Conservation (phyloP, 352 stramenopile genomes). For the Phytophthora syringae region DNA sequence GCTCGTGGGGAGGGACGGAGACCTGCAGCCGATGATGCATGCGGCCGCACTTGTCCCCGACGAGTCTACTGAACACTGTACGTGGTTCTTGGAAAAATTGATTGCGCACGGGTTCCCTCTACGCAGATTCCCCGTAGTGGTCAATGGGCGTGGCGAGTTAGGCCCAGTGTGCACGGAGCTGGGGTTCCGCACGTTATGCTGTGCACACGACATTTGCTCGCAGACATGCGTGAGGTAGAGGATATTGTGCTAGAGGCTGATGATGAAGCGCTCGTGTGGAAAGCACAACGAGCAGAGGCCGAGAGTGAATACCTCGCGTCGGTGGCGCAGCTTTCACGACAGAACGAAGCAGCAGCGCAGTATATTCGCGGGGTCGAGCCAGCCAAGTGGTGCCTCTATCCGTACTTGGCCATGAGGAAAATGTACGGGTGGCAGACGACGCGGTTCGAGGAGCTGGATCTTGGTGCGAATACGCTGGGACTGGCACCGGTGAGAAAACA, state of each 20-base stretch:
- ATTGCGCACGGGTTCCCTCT: constrained; percentile 53
- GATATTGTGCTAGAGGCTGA: constrained; percentile 22
- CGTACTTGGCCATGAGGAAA: constrained; percentile 43
- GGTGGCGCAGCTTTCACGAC: constrained; percentile 37
- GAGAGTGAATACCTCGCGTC: constrained; percentile 46
- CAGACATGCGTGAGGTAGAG: constrained; percentile 34
- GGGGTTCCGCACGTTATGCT: constrained; percentile 44
- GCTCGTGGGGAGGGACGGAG: constrained; percentile 45
- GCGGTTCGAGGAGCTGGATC: constrained; percentile 31
- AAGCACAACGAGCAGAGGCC: constrained; percentile 46
- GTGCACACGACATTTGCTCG: constrained; percentile 45
- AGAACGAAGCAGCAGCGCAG: constrained; percentile 44
- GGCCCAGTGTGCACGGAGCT: constrained; percentile 21
- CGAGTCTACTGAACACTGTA: constrained; percentile 31
- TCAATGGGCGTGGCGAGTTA: constrained; percentile 37
- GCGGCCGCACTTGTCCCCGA: constrained; percentile 49
- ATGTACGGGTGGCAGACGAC: constrained; percentile 65
- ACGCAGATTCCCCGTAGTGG: constrained; percentile 46
- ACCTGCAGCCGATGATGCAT: constrained; percentile 46
- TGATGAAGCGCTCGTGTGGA: constrained; percentile 45
- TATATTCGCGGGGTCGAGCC: constrained; percentile 45
- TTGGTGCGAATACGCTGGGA: constrained; percentile 24
- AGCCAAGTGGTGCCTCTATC: constrained; percentile 51
- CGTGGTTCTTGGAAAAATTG: constrained; percentile 57
- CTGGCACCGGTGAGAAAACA: constrained; percentile 26